phyloP scores from a whole-genome alignment of 106 monocot species.

The Xerophyta viscosa region DNA sequence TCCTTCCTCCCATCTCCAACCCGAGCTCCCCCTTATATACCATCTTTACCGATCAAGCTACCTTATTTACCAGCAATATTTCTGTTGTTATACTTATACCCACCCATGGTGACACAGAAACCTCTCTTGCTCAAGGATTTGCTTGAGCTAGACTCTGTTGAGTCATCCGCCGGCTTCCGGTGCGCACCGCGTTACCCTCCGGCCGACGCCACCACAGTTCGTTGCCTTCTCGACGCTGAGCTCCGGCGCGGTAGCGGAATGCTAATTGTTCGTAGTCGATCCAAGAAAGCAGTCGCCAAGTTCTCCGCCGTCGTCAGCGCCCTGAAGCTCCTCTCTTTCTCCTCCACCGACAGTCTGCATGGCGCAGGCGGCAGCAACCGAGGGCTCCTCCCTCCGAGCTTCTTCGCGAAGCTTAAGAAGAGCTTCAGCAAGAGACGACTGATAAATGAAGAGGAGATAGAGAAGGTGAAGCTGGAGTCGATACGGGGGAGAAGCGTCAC shows the following conservation, averaged over 20 bases:
- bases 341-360: background rate
- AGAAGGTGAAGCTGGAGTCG: no score
- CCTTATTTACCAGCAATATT: no score
- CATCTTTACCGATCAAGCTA: no score
- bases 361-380: background rate
- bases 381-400: slow-evolving; percentile 1
- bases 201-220: background rate
- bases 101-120: background rate
- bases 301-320: background rate
- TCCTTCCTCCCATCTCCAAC: background rate
- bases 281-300: background rate
- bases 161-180: no score
- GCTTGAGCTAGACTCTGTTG: slow-evolving; percentile 2
- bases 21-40: background rate
- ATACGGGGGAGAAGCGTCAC: background rate
- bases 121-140: slow-evolving; percentile 7
- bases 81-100: no score
- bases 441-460: background rate
- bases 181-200: background rate
- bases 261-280: background rate
- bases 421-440: slow-evolving; percentile 6
- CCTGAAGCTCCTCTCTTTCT: background rate
- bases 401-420: slow-evolving; percentile 10
- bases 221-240: background rate
- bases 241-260: background rate